Conservation (phyloP, 2,329 filamentous ascomycete species). For the Hypoxylon sp. region DNA sequence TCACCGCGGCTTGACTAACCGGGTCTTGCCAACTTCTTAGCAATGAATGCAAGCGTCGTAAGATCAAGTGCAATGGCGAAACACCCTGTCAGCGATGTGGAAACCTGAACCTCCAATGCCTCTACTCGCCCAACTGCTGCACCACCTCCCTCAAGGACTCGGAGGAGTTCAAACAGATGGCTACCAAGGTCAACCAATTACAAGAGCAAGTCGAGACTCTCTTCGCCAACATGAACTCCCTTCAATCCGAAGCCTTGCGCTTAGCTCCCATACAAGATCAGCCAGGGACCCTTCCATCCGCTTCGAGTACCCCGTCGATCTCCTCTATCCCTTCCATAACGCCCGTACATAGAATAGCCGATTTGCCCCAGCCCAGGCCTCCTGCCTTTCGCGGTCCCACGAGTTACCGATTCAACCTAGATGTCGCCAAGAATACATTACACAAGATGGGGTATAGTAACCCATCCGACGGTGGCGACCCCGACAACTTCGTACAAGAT, state of each 20-base stretch:
- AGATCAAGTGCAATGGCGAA: slow-evolving; percentile 80
- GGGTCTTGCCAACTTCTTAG: slow-evolving; percentile 53
- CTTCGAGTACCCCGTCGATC: slow-evolving; percentile 57
- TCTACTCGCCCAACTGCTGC: slow-evolving; percentile 75
- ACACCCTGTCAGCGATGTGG: slow-evolving; percentile 75
- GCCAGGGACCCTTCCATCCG: slow-evolving; percentile 52
- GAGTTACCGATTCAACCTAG: slow-evolving; percentile 85
- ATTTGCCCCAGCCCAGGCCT: slow-evolving; percentile 64
- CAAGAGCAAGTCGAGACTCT: slow-evolving; percentile 88
- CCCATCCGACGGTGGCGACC: slow-evolving; percentile 71
- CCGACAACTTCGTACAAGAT: slow-evolving; percentile 60
- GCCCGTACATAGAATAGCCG: slow-evolving; percentile 57
- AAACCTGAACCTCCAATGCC: slow-evolving; percentile 73
- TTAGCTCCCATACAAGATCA: slow-evolving; percentile 59
- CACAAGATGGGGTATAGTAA: slow-evolving; percentile 88
- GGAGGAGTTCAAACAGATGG: slow-evolving; percentile 88
- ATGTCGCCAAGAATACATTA: slow-evolving; percentile 86
- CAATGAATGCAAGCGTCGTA: slow-evolving; percentile 80
- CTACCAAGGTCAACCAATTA: slow-evolving; percentile 76
- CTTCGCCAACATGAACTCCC: slow-evolving; percentile 75
- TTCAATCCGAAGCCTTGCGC: slow-evolving; percentile 68
- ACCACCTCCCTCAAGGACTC: slow-evolving; percentile 89
- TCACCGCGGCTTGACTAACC: slow-evolving; percentile 21
- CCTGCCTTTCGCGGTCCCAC: slow-evolving; percentile 85
- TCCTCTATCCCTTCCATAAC: slow-evolving; percentile 58